These are phyloP conservation scores for Phytophthora citrophthora DNA, from an alignment of 352 stramenopile species.

Conservation along the genomic window DNA sequence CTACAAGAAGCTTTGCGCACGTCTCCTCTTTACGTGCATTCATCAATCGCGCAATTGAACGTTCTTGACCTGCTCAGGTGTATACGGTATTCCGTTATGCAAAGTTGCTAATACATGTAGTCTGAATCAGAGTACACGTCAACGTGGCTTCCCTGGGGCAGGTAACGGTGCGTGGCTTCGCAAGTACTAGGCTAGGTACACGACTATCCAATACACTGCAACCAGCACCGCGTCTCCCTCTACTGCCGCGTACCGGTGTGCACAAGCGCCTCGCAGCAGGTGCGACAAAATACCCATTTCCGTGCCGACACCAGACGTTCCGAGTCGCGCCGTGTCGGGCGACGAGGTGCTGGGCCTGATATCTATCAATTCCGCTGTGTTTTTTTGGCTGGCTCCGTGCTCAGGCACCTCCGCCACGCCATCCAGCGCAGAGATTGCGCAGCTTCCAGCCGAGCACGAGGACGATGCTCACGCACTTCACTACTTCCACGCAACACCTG, in stretches of 20 bases:
- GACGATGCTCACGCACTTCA: constrained; percentile 81
- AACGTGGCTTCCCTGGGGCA: constrained; percentile 9
- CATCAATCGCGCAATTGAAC: too few relatives aligned
- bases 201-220: constrained; percentile 19
- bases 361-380: constrained; percentile 60
- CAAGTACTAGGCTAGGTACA: constrained; percentile 2
- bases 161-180: constrained; percentile 15
- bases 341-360: constrained; percentile 62
- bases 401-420: constrained; percentile 44
- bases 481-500: constrained; percentile 73
- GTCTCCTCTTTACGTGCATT: too few relatives aligned
- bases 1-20: too few relatives aligned
- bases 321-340: constrained; percentile 30
- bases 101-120: too few relatives aligned
- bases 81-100: too few relatives aligned
- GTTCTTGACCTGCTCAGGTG: too few relatives aligned
- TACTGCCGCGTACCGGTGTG: not conserved
- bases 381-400: constrained; percentile 64
- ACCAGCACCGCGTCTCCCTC: constrained; percentile 4
- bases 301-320: constrained; percentile 26
- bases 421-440: constrained; percentile 32
- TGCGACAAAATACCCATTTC: constrained; percentile 34
- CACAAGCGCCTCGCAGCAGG: constrained; percentile 16
- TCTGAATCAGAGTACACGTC: too few relatives aligned
- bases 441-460: constrained; percentile 34